Conservation (phyloP, 345 rosid genomes). For the Salix koriyanagi region DNA sequence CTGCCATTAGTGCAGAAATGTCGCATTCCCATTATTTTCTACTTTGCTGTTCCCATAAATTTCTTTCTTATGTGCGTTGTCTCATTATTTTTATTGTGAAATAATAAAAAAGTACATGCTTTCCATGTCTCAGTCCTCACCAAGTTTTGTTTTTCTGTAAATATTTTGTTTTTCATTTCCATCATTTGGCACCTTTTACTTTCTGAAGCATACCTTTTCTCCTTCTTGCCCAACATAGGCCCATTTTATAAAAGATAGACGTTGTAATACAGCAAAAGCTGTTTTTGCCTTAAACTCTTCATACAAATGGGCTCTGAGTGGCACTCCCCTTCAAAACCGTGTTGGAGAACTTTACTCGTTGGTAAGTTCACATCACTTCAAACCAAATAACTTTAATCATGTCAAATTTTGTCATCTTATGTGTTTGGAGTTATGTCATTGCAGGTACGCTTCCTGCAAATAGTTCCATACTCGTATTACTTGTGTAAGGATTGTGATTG, state of each 20-base stretch:
- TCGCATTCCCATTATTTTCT: no score
- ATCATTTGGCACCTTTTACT: neutral
- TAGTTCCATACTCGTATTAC: slow-evolving; percentile 87
- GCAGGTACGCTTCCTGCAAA: slow-evolving; percentile 89
- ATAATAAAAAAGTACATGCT: no score
- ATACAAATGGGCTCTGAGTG: slow-evolving; percentile 93
- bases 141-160: neutral
- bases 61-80: no score
- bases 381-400: slow-evolving; percentile 6
- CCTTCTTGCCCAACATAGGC: slow-evolving; percentile 42
- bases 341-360: slow-evolving; percentile 97
- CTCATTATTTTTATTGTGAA: no score
- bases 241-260: slow-evolving; percentile 85
- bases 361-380: slow-evolving; percentile 42
- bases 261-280: slow-evolving; percentile 86
- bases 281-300: slow-evolving; percentile 77
- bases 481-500: slow-evolving; percentile 95
- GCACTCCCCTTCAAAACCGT: slow-evolving; percentile 98
- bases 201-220: neutral
- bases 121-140: neutral
- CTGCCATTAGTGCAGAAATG: neutral
- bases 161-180: neutral
- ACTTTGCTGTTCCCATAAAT: no score
- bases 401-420: slow-evolving; percentile 18
- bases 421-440: slow-evolving; percentile 13